Base-by-base conservation (phyloP, 495 filamentous ascomycete genomes). In the Pyronema omphalodes region DNA sequence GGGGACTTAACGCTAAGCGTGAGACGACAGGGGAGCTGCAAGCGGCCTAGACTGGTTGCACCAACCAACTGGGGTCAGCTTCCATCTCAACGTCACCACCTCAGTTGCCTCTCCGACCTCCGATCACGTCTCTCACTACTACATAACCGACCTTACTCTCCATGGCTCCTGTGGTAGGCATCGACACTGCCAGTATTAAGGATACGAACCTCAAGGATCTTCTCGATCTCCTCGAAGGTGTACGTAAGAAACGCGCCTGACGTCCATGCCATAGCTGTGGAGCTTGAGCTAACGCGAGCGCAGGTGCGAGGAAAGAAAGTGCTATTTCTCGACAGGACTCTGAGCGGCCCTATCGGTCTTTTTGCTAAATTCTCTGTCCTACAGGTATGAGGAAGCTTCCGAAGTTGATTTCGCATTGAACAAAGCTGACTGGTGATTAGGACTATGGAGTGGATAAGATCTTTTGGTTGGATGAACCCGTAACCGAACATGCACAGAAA, bases 261-360 rank as follows among this genome's bases (percentile, higher is more conserved):
- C 55, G 37, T 44, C 39, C 23, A 5, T 37, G 18, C 36, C 53
- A 64, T 64, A 44, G 58, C 55, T 52, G 57, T 61, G 36, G 58
- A 59, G 40, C 53, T 14, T 61, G 67, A 66, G 63, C 58, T 34
- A 34, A 50, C 47, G 63, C 55, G 47, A 35, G 46, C 48, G 50
- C 64, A 98, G 91, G 84, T 94, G 56, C 82, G 86, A 66, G 93
- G 93, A 54, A 96, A 95, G 79, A 99, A 99, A 74, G 94, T 94
- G 69, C 75, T 99, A 57, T 83, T 96, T 52, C 81, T 96, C 62
- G 88, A 95, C 66, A 83, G 85, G 68, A 76, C 81, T 61, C 75
- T 99, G 60, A 87, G 88, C 58, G 88, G 88, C 37, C 83, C 87
- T 36, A 75, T 99, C 49, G 85, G 86, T 47, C 75, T 93, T 53